Evolutionary conservation across 352 stramenopile species (phyloP).

Genomic region (Pythium rhizo-oryzae): DNA sequence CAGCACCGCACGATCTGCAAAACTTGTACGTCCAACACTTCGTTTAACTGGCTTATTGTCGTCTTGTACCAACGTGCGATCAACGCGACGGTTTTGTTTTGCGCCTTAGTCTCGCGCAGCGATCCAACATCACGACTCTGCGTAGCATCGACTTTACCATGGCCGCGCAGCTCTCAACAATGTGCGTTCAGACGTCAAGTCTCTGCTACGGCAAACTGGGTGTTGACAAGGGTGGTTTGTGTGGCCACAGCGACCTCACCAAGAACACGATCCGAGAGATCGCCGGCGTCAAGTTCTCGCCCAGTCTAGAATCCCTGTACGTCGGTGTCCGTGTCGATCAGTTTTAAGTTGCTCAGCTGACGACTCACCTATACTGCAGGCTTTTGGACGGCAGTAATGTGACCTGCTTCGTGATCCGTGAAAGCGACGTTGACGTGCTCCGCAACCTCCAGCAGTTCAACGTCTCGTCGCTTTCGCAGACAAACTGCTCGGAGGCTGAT

Average conservation of each 20-base stretch:
- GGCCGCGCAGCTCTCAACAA: background rate
- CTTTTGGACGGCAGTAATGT: conserved; percentile 11
- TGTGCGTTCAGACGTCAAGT: background rate
- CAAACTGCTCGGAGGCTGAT: background rate
- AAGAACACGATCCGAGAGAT: conserved; percentile 7
- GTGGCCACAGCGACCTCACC: background rate
- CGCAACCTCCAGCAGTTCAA: conserved; percentile 1
- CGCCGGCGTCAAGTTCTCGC: conserved; percentile 9
- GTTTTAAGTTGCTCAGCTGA: background rate
- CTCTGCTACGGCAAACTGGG: too few species aligned
- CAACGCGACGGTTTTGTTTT: background rate
- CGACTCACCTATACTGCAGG: background rate
- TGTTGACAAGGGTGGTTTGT: too few species aligned
- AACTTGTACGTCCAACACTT: conserved; percentile 6
- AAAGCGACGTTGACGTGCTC: conserved; percentile 9
- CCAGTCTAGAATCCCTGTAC: conserved; percentile 4
- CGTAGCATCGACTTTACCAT: conserved; percentile 7
- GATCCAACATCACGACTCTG: conserved; percentile 11
- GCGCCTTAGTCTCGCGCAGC: background rate
- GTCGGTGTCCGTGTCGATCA: background rate
- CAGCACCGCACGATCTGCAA: background rate
- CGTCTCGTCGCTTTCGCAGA: conserved; percentile 11
- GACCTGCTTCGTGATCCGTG: conserved; percentile 15
- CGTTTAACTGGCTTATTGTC: too few species aligned
- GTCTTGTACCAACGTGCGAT: background rate